Conservation (phyloP, 805 yeast species). For the Spathaspora sp. region DNA sequence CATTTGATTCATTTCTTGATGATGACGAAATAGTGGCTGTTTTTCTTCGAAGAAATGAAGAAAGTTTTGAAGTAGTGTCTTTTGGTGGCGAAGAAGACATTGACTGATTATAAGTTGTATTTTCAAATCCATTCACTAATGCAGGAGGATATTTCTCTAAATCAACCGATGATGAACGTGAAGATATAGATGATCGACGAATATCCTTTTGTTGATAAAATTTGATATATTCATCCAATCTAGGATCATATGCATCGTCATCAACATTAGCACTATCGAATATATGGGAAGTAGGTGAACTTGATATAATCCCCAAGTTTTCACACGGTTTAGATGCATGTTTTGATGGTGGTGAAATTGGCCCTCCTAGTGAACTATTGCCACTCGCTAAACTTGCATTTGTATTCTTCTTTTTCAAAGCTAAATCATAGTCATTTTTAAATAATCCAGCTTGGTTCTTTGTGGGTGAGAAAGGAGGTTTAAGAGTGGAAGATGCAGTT, state of each 20-base stretch:
- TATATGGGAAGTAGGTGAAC: background rate
- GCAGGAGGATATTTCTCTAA: conserved; percentile 14
- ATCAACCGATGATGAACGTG: conserved; percentile 10
- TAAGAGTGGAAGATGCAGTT: background rate
- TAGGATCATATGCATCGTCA: conserved; percentile 20
- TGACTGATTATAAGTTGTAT: conserved; percentile 3
- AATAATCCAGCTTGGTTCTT: background rate
- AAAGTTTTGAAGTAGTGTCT: conserved; percentile 14
- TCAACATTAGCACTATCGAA: background rate
- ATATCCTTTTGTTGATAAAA: conserved; percentile 25
- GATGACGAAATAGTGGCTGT: conserved; percentile 3
- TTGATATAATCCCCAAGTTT: background rate
- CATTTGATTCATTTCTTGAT: conserved; percentile 1
- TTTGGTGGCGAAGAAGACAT: background rate
- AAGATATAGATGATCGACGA: conserved; percentile 14
- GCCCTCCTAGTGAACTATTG: background rate
- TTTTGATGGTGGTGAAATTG: background rate
- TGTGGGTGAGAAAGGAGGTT: background rate
- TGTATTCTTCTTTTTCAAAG: background rate
- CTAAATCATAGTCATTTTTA: conserved; percentile 4
- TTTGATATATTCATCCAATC: conserved; percentile 33
- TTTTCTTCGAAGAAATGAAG: conserved; percentile 28
- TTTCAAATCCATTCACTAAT: conserved; percentile 14
- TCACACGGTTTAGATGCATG: background rate
- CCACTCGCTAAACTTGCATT: background rate